Percentiles rank a stretch among this genome's conserved stretches.
phyloP scores from a whole-genome alignment of 208 protist genomes.

The Crithidia thermophila region DNA sequence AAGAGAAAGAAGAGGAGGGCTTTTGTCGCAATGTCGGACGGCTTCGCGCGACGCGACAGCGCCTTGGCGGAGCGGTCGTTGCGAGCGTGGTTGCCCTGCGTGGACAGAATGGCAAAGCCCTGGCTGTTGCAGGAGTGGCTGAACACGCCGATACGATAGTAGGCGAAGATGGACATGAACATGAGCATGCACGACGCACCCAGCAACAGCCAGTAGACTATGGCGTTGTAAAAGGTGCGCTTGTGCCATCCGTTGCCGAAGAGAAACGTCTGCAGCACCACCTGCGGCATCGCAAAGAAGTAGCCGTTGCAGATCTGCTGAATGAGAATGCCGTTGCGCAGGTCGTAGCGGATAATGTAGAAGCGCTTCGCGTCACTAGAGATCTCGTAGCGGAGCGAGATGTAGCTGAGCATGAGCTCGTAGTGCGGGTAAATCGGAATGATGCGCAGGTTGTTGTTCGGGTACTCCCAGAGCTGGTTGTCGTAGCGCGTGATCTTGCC shows the following conservation, averaged over 20 bases:
- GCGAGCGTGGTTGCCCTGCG: constrained; percentile 16
- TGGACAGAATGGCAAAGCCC: constrained; percentile 66
- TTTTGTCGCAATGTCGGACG: constrained; percentile 31
- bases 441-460: constrained; percentile 67
- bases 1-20: constrained; percentile 28
- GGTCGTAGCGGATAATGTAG: constrained; percentile 84
- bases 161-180: constrained; percentile 59
- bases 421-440: constrained; percentile 77
- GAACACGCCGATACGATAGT: constrained; percentile 53
- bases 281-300: constrained; percentile 71
- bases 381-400: constrained; percentile 66
- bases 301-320: constrained; percentile 63
- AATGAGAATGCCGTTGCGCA: constrained; percentile 68
- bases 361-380: constrained; percentile 45
- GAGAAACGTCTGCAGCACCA: constrained; percentile 76
- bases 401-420: constrained; percentile 70
- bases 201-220: constrained; percentile 52
- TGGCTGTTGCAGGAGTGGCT: constrained; percentile 72
- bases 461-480: constrained; percentile 65
- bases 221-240: neutral
- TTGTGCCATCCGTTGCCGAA: constrained; percentile 20
- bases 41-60: constrained; percentile 8
- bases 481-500: constrained; percentile 71
- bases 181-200: constrained; percentile 40
- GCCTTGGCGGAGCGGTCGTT: constrained; percentile 1